Base-by-base conservation (phyloP, 2,329 filamentous ascomycete genomes). In the Dendryphion nanum region DNA sequence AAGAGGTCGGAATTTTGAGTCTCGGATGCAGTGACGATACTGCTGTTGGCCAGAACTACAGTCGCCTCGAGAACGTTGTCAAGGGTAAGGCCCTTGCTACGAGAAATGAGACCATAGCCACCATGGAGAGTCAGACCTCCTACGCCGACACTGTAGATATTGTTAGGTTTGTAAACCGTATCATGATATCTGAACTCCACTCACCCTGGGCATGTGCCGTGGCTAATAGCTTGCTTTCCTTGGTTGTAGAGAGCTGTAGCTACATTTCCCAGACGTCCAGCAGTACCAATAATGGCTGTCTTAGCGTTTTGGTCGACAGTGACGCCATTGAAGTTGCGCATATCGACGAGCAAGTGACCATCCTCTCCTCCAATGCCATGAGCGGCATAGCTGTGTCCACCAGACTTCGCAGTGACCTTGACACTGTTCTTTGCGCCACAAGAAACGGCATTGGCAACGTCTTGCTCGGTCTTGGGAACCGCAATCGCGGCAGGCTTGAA, bases 361-460 rank as follows among this genome's bases (percentile, higher is more conserved):
- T 75, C 57, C 48, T 71, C 64, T 6, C 71, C 71, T 15, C 71
- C 71, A 1, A 74, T 61, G 0, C 70, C 71, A 35, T 71, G 68
- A 0, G 70, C 68, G 1, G 58, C 79, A 45, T 79, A 84, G 1
- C 77, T 82, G 47, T 83, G 80, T 0, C 81, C 81, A 10, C 80
- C 80, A 2, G 77, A 81, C 42, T 71, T 76, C 13, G 79, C 73
- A 50, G 81, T 78, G 0, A 83, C 76, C 37, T 72, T 71, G 18
- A 76, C 57, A 4, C 62, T 63, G 40, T 69, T 68, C 10, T 67
- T 46, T 1, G 59, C 67, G 1, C 78, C 79, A 49, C 79, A 83
- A 35, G 74, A 72, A 24, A 83, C 69, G 7, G 78, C 73, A 12
- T 59, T 70, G 3, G 77, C 69, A 2, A 83, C 72, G 36, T 82